Base-by-base conservation (phyloP, 1,284 basidiomycete species). In the Fomes fomentarius region DNA sequence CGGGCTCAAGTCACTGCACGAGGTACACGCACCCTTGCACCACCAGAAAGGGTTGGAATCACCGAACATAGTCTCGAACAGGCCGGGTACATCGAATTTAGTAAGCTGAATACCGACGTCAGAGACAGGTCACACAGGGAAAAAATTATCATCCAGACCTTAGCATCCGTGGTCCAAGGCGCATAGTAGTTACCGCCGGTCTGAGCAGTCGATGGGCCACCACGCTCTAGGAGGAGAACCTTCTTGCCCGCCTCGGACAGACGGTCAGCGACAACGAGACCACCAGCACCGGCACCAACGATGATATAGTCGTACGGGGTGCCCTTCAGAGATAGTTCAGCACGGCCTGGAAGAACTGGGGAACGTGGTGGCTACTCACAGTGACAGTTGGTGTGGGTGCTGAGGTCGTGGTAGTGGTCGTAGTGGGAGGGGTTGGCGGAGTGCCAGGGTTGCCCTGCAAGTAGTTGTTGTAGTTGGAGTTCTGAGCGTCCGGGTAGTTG, bases 1-100 rank as follows among this genome's bases (percentile, higher is more conserved):
- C 12, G 15, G 11, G 3, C 26, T 19, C 22, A 7, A 17, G 6
- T n/a, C 22, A 11, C 2, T 2, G 15, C 10, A 12, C 7, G 33
- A 12, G 12, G 4, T 3, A 35, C 31, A 70, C 61, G 24, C 22
- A 73, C 77, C 81, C 70, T 81, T 83, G 69, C 84, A 85, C 84
- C 84, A 87, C 76, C 81, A 86, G 66, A 76, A 85, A 2, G 76
- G 71, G 59, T 82, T 78, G 26, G 70, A 64, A 54, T 83, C 82
- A 2, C 76, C 74, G 70, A 87, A 87, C 79, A 85, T 79, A 15
- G 79, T 76, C 68, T 87, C 83, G 63, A 85, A 85, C 40, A 84
- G 63, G 54, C 84, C 84, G 17, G 84, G 83, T 47, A 85, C 73
- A 60, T 87, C 84, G 63, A 85, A 86, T 58, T 84, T 84, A 11